Base-by-base conservation (phyloP, 805 yeast species). In the Suhomyces sp. region DNA sequence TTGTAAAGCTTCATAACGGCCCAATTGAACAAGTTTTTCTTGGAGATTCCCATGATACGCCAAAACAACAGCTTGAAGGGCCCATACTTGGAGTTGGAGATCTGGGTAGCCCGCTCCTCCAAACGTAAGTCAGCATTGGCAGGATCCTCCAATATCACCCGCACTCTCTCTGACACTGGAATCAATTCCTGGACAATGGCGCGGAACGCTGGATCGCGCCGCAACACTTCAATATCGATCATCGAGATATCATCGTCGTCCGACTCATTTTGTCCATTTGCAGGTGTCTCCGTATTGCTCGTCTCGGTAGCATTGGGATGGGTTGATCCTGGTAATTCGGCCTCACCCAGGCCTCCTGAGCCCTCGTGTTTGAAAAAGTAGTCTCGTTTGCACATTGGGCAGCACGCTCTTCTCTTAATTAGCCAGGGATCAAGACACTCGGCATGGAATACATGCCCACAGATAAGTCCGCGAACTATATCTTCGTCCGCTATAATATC, bases 391-490 rank as follows among this genome's bases (percentile, higher is more conserved):
- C 96, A 89, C 75, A 85, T 82, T 7, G 96, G 96, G 64, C 96
- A 89, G 59, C 89, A 85, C 0, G 91, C 92, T 45, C 86, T 78
- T 57, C 93, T 73, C 56, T 81, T 80, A 2, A 82, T 84, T 45
- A 89, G 71, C 96, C 96, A 89, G 1, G 92, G 92, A 56, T 86
- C 90, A 49, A 89, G 77, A 67, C 96, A 89, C 15, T 79, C 85
- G 20, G 84, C 76, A 62, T 89, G 96, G 77, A 84, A 89, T 2
- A 86, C 90, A 67, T 89, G 96, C 3, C 91, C 90, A 69, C 96
- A 89, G 9, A 87, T 73, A 43, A 89, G 74, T 0, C 89, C 89
- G 47, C 96, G 79, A 1, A 89, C 89, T 1, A 66, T 63, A 48
- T 86, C 89, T 12, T 78, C 83, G 47, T 79, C 79, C 56, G 82